Percentiles rank a stretch among this genome's conserved stretches.
Conservation (phyloP, 352 stramenopile species). For the Phytophthora crassamura region DNA sequence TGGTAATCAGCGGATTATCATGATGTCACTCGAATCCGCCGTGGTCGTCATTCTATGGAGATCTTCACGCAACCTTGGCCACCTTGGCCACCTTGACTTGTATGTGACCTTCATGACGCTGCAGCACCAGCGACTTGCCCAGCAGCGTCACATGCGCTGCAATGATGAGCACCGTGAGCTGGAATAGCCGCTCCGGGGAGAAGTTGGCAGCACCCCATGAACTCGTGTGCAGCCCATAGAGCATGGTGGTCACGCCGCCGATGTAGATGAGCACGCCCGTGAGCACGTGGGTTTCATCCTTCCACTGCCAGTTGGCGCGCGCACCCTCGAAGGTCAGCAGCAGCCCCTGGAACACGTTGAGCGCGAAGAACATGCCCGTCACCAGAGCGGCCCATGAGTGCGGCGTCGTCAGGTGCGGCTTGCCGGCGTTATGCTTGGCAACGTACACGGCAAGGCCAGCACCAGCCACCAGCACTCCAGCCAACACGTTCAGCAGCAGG, state of each 20-base stretch:
- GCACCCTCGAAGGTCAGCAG: slow-evolving; percentile 67
- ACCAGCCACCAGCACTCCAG: slow-evolving; percentile 42
- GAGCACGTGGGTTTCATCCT: slow-evolving; percentile 72
- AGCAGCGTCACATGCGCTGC: slow-evolving; percentile 60
- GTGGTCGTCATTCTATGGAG: slow-evolving; percentile 16
- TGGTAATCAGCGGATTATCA: slow-evolving; percentile 5
- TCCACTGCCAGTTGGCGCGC: slow-evolving; percentile 72
- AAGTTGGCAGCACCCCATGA: slow-evolving; percentile 46
- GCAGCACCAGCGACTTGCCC: slow-evolving; percentile 37
- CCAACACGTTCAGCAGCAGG: slow-evolving; percentile 53
- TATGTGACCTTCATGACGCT: slow-evolving; percentile 11
- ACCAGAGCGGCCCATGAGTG: slow-evolving; percentile 68
- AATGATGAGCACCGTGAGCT: slow-evolving; percentile 55
- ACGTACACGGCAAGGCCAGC: slow-evolving; percentile 48
- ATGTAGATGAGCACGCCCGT: slow-evolving; percentile 69
- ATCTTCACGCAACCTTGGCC: slow-evolving; percentile 25
- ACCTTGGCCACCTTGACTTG: slow-evolving; percentile 20
- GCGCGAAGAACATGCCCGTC: slow-evolving; percentile 57
- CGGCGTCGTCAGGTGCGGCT: slow-evolving; percentile 49
- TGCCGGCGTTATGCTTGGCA: slow-evolving; percentile 34
- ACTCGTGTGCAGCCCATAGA: slow-evolving; percentile 60
- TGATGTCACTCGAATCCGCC: neutral
- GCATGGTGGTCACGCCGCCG: slow-evolving; percentile 48
- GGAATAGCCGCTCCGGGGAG: slow-evolving; percentile 45
- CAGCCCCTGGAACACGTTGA: slow-evolving; percentile 75